phyloP scores from a whole-genome alignment of 2,329 filamentous ascomycete genomes.

The Emmonsiellopsis sp. region DNA sequence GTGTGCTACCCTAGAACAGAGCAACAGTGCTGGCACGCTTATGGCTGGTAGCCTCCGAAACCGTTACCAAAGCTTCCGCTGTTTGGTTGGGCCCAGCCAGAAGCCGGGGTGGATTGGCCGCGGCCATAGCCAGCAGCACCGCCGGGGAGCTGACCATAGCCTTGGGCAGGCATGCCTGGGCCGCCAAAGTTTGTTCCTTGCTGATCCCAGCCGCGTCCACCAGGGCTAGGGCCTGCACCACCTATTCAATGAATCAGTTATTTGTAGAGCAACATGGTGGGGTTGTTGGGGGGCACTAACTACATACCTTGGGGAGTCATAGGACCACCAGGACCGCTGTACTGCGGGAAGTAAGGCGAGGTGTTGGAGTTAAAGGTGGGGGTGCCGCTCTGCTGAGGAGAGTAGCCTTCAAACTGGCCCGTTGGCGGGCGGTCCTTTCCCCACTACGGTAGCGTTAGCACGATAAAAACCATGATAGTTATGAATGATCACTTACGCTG shows the following conservation, averaged over 20 bases:
- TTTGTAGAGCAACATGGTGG: background rate
- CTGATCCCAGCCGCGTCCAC: slow-evolving; percentile 48
- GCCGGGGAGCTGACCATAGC: slow-evolving; percentile 52
- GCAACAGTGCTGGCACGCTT: slow-evolving; percentile 15
- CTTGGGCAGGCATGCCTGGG: slow-evolving; percentile 35
- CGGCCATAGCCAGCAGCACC: slow-evolving; percentile 80
- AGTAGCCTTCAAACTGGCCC: slow-evolving; percentile 71
- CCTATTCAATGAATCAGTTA: slow-evolving; percentile 29
- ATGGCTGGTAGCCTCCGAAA: slow-evolving; percentile 53
- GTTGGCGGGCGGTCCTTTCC: slow-evolving; percentile 95
- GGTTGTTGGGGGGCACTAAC: slow-evolving; percentile 13
- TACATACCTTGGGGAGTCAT: slow-evolving; percentile 51
- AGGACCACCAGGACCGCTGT: slow-evolving; percentile 59
- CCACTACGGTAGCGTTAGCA: slow-evolving; percentile 54
- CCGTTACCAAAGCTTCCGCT: slow-evolving; percentile 43
- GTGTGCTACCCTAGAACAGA: background rate
- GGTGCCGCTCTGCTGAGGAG: slow-evolving; percentile 66
- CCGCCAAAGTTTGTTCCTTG: slow-evolving; percentile 42
- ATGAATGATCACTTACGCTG: slow-evolving; percentile 61
- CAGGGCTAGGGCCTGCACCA: slow-evolving; percentile 43
- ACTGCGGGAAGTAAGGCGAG: slow-evolving; percentile 85
- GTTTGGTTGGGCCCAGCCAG: slow-evolving; percentile 45
- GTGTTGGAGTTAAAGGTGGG: slow-evolving; percentile 62
- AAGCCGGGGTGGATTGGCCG: slow-evolving; percentile 48
- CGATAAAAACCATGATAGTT: background rate